Conservation (phyloP, 1,284 basidiomycete species). For the Pterula multifida region DNA sequence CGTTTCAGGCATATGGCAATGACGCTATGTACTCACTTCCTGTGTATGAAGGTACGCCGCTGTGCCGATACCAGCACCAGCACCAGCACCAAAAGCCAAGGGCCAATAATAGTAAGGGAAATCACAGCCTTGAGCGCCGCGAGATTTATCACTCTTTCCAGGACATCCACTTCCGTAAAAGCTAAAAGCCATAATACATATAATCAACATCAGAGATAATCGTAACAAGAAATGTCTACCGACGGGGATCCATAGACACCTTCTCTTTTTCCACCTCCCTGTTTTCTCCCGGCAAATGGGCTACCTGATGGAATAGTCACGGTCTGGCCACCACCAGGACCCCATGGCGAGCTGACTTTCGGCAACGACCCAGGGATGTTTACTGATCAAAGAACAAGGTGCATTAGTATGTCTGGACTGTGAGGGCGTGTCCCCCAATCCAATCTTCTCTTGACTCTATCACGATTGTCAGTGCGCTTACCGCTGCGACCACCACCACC, state of each 20-base stretch:
- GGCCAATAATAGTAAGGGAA: conserved; percentile 45
- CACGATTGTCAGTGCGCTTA: conserved; percentile 8
- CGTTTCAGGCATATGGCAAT: too few species aligned
- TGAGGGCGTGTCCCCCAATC: neutral
- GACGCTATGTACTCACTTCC: conserved; percentile 28
- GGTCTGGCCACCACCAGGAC: conserved; percentile 25
- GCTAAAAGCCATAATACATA: conserved; percentile 16
- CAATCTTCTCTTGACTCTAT: neutral
- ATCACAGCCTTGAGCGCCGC: conserved; percentile 20
- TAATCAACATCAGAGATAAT: neutral
- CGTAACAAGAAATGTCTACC: conserved; percentile 8
- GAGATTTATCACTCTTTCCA: conserved; percentile 12
- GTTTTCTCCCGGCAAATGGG: conserved; percentile 27
- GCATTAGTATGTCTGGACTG: conserved; percentile 10
- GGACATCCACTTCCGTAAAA: conserved; percentile 32
- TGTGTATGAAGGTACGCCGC: conserved; percentile 29
- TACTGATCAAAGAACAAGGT: conserved; percentile 17
- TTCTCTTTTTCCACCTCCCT: conserved; percentile 27
- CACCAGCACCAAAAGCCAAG: conserved; percentile 40
- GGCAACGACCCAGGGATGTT: too few species aligned
- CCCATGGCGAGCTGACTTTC: conserved; percentile 17
- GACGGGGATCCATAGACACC: conserved; percentile 29
- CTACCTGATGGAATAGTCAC: conserved; percentile 25
- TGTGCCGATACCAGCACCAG: conserved; percentile 21
- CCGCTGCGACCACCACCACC: conserved; percentile 12